Evolutionary conservation across 305 asterid species (phyloP).

Genomic region (Striga hermonthica): DNA sequence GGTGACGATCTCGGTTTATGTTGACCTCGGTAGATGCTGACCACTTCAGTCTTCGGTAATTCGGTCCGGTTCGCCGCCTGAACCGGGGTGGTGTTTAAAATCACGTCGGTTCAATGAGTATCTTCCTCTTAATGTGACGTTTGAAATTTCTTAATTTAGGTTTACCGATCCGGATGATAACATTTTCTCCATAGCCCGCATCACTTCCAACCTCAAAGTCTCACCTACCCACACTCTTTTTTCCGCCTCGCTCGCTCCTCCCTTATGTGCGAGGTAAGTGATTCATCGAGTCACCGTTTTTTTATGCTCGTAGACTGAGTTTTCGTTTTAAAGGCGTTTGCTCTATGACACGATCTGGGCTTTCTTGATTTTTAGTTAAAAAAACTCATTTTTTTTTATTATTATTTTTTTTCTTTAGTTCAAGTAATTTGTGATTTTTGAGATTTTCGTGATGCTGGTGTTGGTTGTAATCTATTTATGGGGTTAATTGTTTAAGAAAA

Average conservation of each 20-base stretch:
- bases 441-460: not conserved
- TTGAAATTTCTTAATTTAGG: too few species aligned
- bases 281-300: constrained; percentile 1
- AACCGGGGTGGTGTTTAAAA: too few species aligned
- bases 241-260: constrained; percentile 7
- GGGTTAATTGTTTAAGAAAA: too few species aligned
- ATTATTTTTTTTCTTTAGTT: not conserved
- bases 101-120: too few species aligned
- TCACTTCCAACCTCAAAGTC: constrained; percentile 11
- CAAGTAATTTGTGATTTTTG: not conserved
- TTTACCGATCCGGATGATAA: too few species aligned
- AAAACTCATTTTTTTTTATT: too few species aligned
- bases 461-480: not conserved
- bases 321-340: constrained; percentile 5
- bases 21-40: too few species aligned
- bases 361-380: constrained; percentile 17
- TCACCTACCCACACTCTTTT: not conserved
- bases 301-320: not conserved
- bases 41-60: too few species aligned
- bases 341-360: constrained; percentile 16
- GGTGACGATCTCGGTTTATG: too few species aligned
- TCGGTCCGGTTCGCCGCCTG: too few species aligned
- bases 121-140: too few species aligned
- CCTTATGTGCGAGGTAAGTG: constrained; percentile 29
- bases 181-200: constrained; percentile 30